A percentile compares a stretch with the other conserved stretches of the same genome.
Conservation (phyloP, 75 land plant species). For the Pseudotsuga menziesii region DNA sequence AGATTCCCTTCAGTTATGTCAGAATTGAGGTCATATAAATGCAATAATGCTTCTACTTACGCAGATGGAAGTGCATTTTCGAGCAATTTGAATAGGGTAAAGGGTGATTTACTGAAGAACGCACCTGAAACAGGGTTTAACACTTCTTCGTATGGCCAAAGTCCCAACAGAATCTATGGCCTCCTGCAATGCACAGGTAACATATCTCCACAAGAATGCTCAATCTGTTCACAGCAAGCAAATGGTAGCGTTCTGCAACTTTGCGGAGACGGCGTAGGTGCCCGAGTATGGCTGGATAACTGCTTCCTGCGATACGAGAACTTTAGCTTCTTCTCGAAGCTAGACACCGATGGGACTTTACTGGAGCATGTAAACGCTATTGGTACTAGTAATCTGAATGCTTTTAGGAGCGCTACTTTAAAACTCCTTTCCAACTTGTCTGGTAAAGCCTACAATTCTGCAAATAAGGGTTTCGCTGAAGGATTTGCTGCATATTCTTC, state of each 20-base stretch:
- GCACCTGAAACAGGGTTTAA: not conserved
- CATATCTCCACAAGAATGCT: not conserved
- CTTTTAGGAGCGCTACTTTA: not conserved
- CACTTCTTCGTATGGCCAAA: not conserved
- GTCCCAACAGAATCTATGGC: not conserved
- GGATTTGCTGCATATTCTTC: not conserved
- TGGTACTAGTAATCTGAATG: not conserved
- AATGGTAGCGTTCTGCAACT: not conserved
- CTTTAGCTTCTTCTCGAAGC: not conserved
- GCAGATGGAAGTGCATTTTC: not conserved
- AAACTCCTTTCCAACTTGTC: not conserved
- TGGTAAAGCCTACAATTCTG: not conserved
- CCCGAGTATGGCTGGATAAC: not conserved
- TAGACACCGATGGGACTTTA: not conserved
- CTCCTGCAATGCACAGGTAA: not conserved
- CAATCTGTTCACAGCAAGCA: not conserved
- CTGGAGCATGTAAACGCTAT: not conserved
- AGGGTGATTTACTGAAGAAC: not conserved
- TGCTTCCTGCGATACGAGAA: conserved; percentile 14
- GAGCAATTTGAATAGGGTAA: not conserved
- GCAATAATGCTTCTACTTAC: not conserved
- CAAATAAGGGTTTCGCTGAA: not conserved
- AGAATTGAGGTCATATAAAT: not conserved
- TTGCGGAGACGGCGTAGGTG: not conserved
- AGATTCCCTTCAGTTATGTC: not conserved